Conservation (phyloP, 2,329 filamentous ascomycete species). For the Penicillium sp. region DNA sequence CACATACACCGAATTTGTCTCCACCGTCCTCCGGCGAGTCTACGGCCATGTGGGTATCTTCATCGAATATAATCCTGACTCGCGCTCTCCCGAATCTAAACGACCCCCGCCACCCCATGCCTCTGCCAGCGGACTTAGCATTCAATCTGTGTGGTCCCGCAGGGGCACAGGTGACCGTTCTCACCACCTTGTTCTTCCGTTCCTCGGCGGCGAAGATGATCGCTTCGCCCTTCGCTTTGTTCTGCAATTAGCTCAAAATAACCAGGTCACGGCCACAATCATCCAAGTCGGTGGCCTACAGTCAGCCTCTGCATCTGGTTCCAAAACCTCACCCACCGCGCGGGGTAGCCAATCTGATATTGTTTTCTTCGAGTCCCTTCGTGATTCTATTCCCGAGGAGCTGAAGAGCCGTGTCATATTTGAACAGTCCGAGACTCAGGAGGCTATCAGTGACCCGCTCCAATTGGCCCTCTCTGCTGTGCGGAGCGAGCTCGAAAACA, state of each 20-base stretch:
- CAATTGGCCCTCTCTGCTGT: slow-evolving; percentile 58
- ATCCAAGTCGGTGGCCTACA: slow-evolving; percentile 59
- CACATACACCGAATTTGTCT: slow-evolving; percentile 75
- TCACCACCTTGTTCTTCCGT: slow-evolving; percentile 86
- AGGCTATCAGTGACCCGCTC: slow-evolving; percentile 49
- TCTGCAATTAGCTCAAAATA: slow-evolving; percentile 80
- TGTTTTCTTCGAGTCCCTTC: slow-evolving; percentile 61
- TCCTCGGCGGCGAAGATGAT: slow-evolving; percentile 84
- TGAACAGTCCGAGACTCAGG: slow-evolving; percentile 31
- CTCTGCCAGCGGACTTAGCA: slow-evolving; percentile 61
- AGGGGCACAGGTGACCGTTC: slow-evolving; percentile 65
- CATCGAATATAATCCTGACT: slow-evolving; percentile 71
- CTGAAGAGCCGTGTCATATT: slow-evolving; percentile 64
- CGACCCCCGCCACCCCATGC: slow-evolving; percentile 37
- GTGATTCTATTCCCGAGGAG: slow-evolving; percentile 58
- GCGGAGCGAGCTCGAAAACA: slow-evolving; percentile 62
- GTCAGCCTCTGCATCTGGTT: slow-evolving; percentile 1
- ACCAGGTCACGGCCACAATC: slow-evolving; percentile 77
- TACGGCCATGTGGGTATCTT: slow-evolving; percentile 75
- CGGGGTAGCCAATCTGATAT: slow-evolving; percentile 47
- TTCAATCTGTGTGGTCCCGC: slow-evolving; percentile 62
- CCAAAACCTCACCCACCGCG: neutral
- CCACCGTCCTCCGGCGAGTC: slow-evolving; percentile 65
- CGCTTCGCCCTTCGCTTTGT: slow-evolving; percentile 77
- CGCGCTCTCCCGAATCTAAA: slow-evolving; percentile 26